Base-by-base conservation (phyloP, 257 asterid genomes). In the Solanum arcanum region DNA sequence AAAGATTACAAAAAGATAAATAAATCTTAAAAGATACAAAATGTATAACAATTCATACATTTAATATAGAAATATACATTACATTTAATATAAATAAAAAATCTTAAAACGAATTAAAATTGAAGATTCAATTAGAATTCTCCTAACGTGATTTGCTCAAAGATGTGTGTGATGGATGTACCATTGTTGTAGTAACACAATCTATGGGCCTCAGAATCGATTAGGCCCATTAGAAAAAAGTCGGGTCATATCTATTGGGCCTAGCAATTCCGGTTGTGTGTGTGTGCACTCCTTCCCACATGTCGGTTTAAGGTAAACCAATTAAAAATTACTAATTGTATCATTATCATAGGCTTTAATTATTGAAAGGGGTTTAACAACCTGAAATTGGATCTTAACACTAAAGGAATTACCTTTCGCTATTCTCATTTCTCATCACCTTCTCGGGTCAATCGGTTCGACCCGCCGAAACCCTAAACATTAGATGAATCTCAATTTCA, bases 391-490 rank as follows among this genome's bases (percentile, higher is more conserved):
- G 27, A 78, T 78, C 84, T 78, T 27, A 46, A 25, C 64, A 25
- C 5, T 27, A 14, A 44, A 78, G 84, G 64, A 16, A 76, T 76
- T 3, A 77, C 83, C 84, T 44, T 78, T 46, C 62, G 9, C 12
- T 52, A 41, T 76, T 1, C 23, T n/a, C 14, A 21, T 12, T 73
- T 37, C 27, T 18, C 46, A 33, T 72, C 46, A 72, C 33, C 83
- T 41, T 25, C 15, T 44, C 64, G 64, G 84, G 84, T 46, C 64
- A 46, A 15, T 78, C 62, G 18, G 33, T 68, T 20, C n/a, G 77
- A 83, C 62, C 81, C 88, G 86, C 88, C 87, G 25, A 83, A 68
- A 75, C 88, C 82, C 86, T 64, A 42, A 42, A 37, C 20, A n/a
- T 6, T 47, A 56, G 41, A 87, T 86, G 90, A 60, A 82, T 87